Evolutionary conservation across 164 flowering plant species (phyloP).

Genomic region (Warburgia ugandensis): DNA sequence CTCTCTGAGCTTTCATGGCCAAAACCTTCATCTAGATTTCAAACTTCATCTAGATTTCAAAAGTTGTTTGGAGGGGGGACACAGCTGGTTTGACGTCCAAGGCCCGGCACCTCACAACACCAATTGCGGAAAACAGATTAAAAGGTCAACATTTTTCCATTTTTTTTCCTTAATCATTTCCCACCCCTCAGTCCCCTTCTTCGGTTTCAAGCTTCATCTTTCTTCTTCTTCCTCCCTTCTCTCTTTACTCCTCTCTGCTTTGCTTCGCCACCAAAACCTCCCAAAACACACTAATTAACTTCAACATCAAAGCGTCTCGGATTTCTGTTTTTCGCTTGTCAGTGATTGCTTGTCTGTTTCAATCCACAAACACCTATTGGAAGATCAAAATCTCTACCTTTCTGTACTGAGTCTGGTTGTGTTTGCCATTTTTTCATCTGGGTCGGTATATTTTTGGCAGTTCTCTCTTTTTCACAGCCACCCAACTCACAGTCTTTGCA

Average conservation of each 20-base stretch:
- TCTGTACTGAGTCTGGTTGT: no score
- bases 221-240: no score
- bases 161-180: no score
- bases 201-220: no score
- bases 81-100: constrained; percentile 37
- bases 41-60: no score
- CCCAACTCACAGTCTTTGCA: constrained; percentile 10
- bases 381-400: not conserved
- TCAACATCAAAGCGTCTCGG: no score
- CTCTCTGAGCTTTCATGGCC: not conserved
- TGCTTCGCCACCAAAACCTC: constrained; percentile 13
- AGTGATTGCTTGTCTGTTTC: constrained; percentile 2
- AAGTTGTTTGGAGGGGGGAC: constrained; percentile 10
- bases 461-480: not conserved
- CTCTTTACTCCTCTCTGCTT: constrained; percentile 13
- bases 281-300: no score
- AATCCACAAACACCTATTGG: not conserved
- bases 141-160: constrained; percentile 11
- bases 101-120: constrained; percentile 34
- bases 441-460: not conserved
- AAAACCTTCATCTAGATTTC: no score
- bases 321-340: constrained; percentile 11
- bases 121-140: no score
- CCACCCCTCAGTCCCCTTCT: no score
- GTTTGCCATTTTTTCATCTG: constrained; percentile 3